Base-by-base conservation (phyloP, 2,329 filamentous ascomycete genomes). In the Penicillium hesseltinei region DNA sequence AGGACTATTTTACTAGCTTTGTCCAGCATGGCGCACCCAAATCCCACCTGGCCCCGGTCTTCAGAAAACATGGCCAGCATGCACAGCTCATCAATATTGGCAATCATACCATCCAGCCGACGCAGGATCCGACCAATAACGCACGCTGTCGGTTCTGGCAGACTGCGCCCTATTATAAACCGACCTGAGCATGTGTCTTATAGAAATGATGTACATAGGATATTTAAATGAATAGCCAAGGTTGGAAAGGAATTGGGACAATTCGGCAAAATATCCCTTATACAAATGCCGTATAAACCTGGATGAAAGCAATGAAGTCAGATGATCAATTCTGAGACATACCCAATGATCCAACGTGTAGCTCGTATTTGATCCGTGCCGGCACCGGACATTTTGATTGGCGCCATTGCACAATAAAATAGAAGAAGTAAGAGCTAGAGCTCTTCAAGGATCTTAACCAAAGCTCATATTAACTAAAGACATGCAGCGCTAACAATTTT, bases 71-170 rank as follows among this genome's bases (percentile, higher is more conserved):
- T 59, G 81, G 80, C 0, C 48, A 64, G 13, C 71, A 79, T 55
- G 75, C 75, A 15, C 72, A 66, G 4, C 74, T 82, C 38, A 64
- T 81, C 62, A 72, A 76, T 19, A 66, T 84, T 38, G 77, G 76
- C 38, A 68, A 74, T 10, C 72, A 71, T 1, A 72, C 71, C 10
- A 79, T 82, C 35, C 71, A 66, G 27, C 68, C 75, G 56, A 67
- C 72, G 38, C 71, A 60, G 57, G 82, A 85, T 69, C 71, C 72
- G 11, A 76, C 78, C 55, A 76, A 75, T 10, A 82, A 80, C 62
- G 64, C 65, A 42, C 73, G 82, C 61, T 84, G 82, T 68, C 69
- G 71, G 53, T 84, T 76, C 73, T 84, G 82, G 82, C 80, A 84
- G 71, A 76, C 79, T 66, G 78, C 71, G 31, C 62, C 81, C 55